Base-by-base conservation (phyloP, 176 grass and related monocot species). In the Paspalum notatum region DNA sequence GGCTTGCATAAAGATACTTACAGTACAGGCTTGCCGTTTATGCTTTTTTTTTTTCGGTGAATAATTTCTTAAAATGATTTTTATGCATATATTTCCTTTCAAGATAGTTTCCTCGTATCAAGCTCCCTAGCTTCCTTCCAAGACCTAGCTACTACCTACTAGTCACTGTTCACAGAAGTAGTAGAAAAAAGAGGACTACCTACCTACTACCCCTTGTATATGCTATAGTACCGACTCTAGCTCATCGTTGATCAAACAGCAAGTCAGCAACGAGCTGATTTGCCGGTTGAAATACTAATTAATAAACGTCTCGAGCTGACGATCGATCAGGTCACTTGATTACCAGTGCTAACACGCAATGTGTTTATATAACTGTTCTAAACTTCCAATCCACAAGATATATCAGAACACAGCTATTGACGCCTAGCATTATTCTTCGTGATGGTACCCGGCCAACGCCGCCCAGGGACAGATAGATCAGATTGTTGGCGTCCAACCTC, bases 61-160 rank as follows among this genome's bases (percentile, higher is more conserved):
- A 77, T 0, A 5, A 27, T 14, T 49, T 9, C 37, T 27, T 75
- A 10, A 8, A 63, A n/a, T 25, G 49, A 77, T 41, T 60, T 49
- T 78, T 72, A 74, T 72, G 8, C 7, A 39, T 58, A 83, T 17
- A 83, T 67, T 79, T 67, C n/a, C 51, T 74, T 76, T 81, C 68
- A 25, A 25, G 2, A 44, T 21, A 7, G 5, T 43, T 9, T 43
- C 43, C 20, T 52, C 62, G 14, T 81, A 68, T 80, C 71, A 75
- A 75, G 10, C 32, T n/a, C 13, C 25, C n/a, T 15, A 5, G 8
- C 43, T 75, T 74, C 24, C 48, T 81, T 86, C 7, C 43, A 61
- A 81, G 8, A 61, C n/a, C 26, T 66, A 80, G 22, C 62, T n/a
- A 68, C 67, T 57, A 66, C 84, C 77, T 75, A 52, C 67, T 79